Base-by-base conservation (phyloP, 1,284 basidiomycete species). In the Cryptococcus jaspeensis region DNA sequence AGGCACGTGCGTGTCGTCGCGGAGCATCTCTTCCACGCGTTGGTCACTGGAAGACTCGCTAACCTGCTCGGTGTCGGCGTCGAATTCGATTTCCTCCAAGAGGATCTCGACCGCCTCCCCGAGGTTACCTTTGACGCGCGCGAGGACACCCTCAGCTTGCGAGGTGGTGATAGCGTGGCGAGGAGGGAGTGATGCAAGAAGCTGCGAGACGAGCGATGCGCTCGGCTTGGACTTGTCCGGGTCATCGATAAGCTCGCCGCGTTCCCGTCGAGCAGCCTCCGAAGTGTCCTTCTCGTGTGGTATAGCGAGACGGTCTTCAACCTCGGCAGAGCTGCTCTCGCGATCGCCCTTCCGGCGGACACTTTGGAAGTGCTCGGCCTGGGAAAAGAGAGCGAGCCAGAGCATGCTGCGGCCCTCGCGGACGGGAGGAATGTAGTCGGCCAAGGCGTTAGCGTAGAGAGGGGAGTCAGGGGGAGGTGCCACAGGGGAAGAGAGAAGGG, bases 301-400 rank as follows among this genome's bases (percentile, higher is more conserved):
- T 13, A 74, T 54, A 0, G 66, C 71, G 11, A 67, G 56, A 3
- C 42, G 42, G 53, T 75, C 71, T 41, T 73, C 70, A 3, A 75
- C 56, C 37, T 70, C 68, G 22, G 73, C 71, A 9, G 71, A 67
- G 23, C 73, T 71, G 28, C 54, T 58, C n/a, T 66, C 65, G 8
- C 66, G 59, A 23, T 69, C 68, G 11, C 66, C 69, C 43, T 64
- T 64, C 1, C 72, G 62, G 1, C 69, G 60, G 15, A 75, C 59
- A 23, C 65, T 69, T 56, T 75, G 69, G 48, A 72, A 75, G 50
- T 75, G 73, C 56, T 74, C 73, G 0, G 72, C 72, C 46, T 72
- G 65, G 42, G 71, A 70, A 60, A 75, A 74, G 13, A 74, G 62
- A 6, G 72, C 72, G 11, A 75, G 64, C 73, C 73, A 75, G 5